Evolutionary conservation across 2,329 filamentous ascomycete genomes (phyloP), one percentile per base, ranked within the genome.

Genomic region (Phyllosticta capitalensis): DNA sequence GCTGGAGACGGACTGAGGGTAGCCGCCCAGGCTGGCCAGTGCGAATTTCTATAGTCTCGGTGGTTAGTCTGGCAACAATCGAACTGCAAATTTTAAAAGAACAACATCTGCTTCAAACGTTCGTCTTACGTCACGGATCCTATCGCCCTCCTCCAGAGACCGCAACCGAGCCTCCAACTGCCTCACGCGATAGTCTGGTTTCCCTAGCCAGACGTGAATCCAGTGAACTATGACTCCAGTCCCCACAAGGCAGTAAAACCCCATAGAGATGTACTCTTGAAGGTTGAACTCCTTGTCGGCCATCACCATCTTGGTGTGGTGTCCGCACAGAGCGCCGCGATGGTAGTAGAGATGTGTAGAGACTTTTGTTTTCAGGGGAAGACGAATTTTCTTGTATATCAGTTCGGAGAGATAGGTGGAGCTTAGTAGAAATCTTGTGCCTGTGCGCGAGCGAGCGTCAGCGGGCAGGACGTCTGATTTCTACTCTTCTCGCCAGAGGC

Each of bases 151-250:
- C 22, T 60, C 58, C 28, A 60, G 17, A 30, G 28, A 14, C 19
- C 54, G 54, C 54, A 60, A 48, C 9, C 58, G 54, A 4, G 50
- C 30, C 20, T 60, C 54, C n/a, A 60, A 21, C 14, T 55, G 49
- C 12, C 51, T 33, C 17, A 56, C 49, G 10, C 50, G 54, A 14
- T 33, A 48, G 33, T 60, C 58, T 19, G 58, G 58, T 56, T 54
- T 60, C 12, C 58, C 58, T 9, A 60, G 12, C 58, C 58, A 60
- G 21, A 60, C 58, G 19, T 60, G 58, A 20, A 60, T 24, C 58
- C 58, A 60, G 19, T 60, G 58, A 22, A 56, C 51, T 10, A 60
- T 50, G 22, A 60, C 49, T 5, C 58, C 58, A 14, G 24, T 49
- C 17, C 54, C 50, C 9, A 60, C 54, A 5, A 60, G 38, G 54